A percentile compares a stretch with the other conserved stretches of the same genome.
Conservation (phyloP, 1,284 basidiomycete genomes). For the Tilletia walkeri region DNA sequence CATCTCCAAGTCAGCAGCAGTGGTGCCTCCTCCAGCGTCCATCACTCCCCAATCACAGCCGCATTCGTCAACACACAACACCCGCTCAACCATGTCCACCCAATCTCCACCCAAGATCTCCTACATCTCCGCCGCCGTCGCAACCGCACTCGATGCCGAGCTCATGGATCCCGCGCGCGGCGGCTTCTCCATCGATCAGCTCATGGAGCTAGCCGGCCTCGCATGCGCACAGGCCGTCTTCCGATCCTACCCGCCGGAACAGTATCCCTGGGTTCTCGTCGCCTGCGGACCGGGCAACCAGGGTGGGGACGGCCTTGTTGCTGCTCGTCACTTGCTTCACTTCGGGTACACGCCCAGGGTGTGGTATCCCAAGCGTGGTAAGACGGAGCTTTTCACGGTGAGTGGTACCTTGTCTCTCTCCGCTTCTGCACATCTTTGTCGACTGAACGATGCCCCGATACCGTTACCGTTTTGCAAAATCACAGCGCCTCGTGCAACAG, state of each 20-base stretch:
- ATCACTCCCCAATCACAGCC: too few species aligned
- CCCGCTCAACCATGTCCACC: background rate
- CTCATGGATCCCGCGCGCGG: slow-evolving; percentile 42
- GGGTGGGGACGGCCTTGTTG: slow-evolving; percentile 95
- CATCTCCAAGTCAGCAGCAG: too few species aligned
- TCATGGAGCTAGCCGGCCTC: slow-evolving; percentile 98
- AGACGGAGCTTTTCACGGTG: slow-evolving; percentile 42
- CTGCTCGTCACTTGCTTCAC: slow-evolving; percentile 76
- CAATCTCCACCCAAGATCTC: slow-evolving; percentile 25
- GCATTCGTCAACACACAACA: too few species aligned
- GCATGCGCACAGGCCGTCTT: slow-evolving; percentile 87
- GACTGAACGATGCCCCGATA: background rate
- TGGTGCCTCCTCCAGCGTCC: too few species aligned
- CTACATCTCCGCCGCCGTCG: slow-evolving; percentile 42
- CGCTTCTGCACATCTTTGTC: too few species aligned
- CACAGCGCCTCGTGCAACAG: slow-evolving; percentile 75
- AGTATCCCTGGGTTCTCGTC: slow-evolving; percentile 74
- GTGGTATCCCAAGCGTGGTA: slow-evolving; percentile 51
- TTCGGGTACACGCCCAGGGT: slow-evolving; percentile 48
- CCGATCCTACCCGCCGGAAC: slow-evolving; percentile 69
- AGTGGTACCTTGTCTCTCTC: background rate
- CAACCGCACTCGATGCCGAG: slow-evolving; percentile 43
- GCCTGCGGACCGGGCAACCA: slow-evolving; percentile 83
- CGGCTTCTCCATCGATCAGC: slow-evolving; percentile 60
- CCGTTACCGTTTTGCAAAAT: background rate